Evolutionary conservation across 2,329 filamentous ascomycete genomes (phyloP).

Genomic region (Penicillium paneum): DNA sequence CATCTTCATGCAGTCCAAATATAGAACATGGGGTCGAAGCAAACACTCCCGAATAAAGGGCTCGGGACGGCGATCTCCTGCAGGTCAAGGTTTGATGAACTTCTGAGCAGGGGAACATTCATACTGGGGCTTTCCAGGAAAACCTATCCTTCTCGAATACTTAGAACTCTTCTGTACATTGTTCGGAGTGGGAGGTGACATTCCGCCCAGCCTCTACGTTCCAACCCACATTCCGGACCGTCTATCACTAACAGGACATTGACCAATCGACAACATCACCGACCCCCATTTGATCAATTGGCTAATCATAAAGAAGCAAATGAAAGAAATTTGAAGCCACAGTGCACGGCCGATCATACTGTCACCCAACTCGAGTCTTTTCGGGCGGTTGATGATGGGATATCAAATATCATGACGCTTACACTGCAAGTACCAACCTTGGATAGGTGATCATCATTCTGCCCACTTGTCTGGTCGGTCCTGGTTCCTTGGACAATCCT

Average conservation of each 20-base stretch:
- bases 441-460: background rate
- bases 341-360: slow-evolving; percentile 15
- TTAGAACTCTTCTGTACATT: slow-evolving; percentile 30
- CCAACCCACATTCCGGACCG: slow-evolving; percentile 26
- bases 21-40: slow-evolving; percentile 16
- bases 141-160: slow-evolving; percentile 22
- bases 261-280: slow-evolving; percentile 9
- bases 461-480: background rate
- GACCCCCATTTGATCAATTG: slow-evolving; percentile 13
- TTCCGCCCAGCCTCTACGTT: slow-evolving; percentile 33
- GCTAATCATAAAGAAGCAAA: slow-evolving; percentile 11
- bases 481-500: slow-evolving; percentile 10
- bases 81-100: slow-evolving; percentile 10
- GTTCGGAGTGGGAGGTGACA: slow-evolving; percentile 23
- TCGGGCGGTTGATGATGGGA: slow-evolving; percentile 17
- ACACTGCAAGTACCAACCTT: slow-evolving; percentile 22
- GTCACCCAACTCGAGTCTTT: slow-evolving; percentile 12
- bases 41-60: slow-evolving; percentile 5
- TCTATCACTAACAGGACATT: slow-evolving; percentile 18
- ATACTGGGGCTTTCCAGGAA: background rate
- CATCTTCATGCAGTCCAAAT: slow-evolving; percentile 17
- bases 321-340: background rate
- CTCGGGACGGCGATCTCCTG: slow-evolving; percentile 9
- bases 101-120: background rate
- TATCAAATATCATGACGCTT: slow-evolving; percentile 34